phyloP scores from a whole-genome alignment of 208 protist genomes.

The Naegleria gruberi region DNA sequence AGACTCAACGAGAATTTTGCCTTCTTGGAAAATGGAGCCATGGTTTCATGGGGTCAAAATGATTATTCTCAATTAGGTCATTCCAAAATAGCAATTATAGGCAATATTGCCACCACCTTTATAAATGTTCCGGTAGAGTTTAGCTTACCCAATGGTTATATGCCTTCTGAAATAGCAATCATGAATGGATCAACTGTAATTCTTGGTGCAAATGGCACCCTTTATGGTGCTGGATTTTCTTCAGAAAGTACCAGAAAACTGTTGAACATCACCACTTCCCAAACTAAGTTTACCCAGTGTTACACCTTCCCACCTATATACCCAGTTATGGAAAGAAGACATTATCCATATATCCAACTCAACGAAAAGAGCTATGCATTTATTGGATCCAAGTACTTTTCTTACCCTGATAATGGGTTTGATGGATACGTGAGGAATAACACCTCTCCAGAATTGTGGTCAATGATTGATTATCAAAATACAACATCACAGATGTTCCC shows the following conservation, averaged over 20 bases:
- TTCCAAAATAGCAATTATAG: neutral
- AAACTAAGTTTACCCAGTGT: neutral
- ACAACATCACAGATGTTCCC: neutral
- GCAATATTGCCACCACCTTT: too few species aligned
- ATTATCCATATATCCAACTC: neutral
- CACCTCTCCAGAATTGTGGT: neutral
- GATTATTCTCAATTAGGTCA: neutral
- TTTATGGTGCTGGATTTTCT: neutral
- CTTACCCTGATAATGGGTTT: neutral
- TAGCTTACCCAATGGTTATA: too few species aligned
- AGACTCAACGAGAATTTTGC: neutral
- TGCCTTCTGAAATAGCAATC: neutral
- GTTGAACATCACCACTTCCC: neutral
- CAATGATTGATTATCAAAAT: neutral
- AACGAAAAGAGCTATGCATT: neutral
- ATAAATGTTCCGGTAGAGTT: too few species aligned
- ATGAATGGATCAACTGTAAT: neutral
- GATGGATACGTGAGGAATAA: neutral
- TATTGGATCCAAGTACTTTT: neutral
- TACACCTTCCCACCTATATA: neutral
- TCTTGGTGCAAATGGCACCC: neutral
- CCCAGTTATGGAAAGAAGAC: neutral
- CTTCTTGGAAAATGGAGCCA: neutral
- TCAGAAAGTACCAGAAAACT: neutral
- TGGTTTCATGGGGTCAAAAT: neutral